A percentile compares a stretch with the other conserved stretches of the same genome.
phyloP scores from a whole-genome alignment of 805 yeast genomes.

The Wickerhamiella shivajii region DNA sequence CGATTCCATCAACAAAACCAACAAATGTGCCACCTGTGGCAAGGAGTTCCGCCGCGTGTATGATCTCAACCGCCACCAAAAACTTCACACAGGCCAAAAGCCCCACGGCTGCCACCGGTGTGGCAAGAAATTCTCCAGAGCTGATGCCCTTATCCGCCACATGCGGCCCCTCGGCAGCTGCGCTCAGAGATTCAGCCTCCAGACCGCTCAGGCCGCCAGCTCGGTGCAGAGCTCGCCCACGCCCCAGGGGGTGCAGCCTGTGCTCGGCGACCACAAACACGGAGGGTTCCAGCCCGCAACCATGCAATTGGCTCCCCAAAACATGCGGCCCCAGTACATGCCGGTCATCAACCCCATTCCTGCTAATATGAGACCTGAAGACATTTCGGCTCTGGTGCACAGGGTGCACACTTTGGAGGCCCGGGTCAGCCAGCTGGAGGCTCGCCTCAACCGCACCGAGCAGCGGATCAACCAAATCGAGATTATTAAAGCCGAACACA shows the following conservation, averaged over 20 bases:
- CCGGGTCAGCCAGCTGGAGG: slow-evolving; percentile 21
- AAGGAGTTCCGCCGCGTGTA: slow-evolving; percentile 55
- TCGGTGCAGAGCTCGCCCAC: slow-evolving; percentile 2
- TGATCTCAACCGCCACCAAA: slow-evolving; percentile 62
- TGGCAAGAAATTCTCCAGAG: slow-evolving; percentile 51
- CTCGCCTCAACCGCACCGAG: slow-evolving; percentile 22
- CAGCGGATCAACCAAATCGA: slow-evolving; percentile 15
- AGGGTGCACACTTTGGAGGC: slow-evolving; percentile 20
- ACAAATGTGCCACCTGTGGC: slow-evolving; percentile 41
- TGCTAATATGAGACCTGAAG: slow-evolving; percentile 8
- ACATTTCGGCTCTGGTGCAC: slow-evolving; percentile 5
- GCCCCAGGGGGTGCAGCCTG: slow-evolving; percentile 1
- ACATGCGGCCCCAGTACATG: slow-evolving; percentile 2
- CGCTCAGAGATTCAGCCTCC: slow-evolving; percentile 12
- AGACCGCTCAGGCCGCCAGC: slow-evolving; percentile 12
- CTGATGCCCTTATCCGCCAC: slow-evolving; percentile 64
- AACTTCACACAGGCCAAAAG: slow-evolving; percentile 62
- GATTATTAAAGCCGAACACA: slow-evolving; percentile 5
- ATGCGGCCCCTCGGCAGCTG: slow-evolving; percentile 32
- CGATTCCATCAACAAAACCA: slow-evolving; percentile 3
- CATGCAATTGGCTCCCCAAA: slow-evolving; percentile 1
- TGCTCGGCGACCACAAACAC: slow-evolving; percentile 9
- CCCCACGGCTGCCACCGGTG: slow-evolving; percentile 51
- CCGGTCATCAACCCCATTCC: slow-evolving; percentile 2
- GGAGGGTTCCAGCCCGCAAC: background rate